phyloP scores from a whole-genome alignment of 2,329 filamentous ascomycete genomes.

The Colletotrichum costaricense region DNA sequence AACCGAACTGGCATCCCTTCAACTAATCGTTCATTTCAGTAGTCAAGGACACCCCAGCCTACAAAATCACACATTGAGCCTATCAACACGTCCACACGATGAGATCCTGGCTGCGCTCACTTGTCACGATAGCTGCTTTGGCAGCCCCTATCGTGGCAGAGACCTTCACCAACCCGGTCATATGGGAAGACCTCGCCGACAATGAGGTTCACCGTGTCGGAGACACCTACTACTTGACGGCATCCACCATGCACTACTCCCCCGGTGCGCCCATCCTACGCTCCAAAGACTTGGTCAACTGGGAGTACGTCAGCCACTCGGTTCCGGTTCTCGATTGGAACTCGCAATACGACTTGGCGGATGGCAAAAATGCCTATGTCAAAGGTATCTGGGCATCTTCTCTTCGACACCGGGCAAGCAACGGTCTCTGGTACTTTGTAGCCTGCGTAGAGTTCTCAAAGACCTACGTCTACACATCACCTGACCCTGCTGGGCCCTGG shows the following conservation, averaged over 20 bases:
- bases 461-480: conserved; percentile 34
- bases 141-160: neutral
- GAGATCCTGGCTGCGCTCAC: no score
- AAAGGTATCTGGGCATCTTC: conserved; percentile 67
- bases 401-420: conserved; percentile 51
- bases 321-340: conserved; percentile 54
- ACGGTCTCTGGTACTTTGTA: conserved; percentile 32
- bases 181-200: conserved; percentile 64
- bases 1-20: no score
- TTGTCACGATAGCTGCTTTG: no score
- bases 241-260: conserved; percentile 63
- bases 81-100: no score
- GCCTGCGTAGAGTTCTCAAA: conserved; percentile 27
- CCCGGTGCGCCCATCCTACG: conserved; percentile 63
- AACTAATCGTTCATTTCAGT: no score
- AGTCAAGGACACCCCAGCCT: no score
- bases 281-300: conserved; percentile 63
- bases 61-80: no score
- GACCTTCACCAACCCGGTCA: conserved; percentile 56
- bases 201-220: conserved; percentile 60
- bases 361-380: conserved; percentile 57
- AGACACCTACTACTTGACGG: conserved; percentile 61
- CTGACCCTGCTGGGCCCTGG: conserved; percentile 38
- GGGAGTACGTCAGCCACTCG: conserved; percentile 53
- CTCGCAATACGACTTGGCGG: conserved; percentile 54